A percentile compares a stretch with the other conserved stretches of the same genome.
Conservation (phyloP, 1,284 basidiomycete genomes). For the Lentinus polychrous region DNA sequence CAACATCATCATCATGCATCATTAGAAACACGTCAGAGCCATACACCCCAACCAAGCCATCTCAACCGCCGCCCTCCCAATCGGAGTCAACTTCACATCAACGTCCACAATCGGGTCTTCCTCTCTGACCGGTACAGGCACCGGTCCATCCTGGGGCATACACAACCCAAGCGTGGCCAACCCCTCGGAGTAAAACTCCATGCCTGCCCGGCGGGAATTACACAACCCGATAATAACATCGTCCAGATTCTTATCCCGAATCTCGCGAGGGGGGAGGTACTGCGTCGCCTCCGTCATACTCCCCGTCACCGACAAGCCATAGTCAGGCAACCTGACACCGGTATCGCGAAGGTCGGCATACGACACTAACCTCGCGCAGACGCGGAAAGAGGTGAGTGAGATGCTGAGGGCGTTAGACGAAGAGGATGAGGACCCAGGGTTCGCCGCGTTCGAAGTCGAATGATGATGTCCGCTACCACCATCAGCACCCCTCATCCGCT, state of each 20-base stretch:
- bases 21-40: conserved; percentile 60
- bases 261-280: conserved; percentile 27
- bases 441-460: conserved; percentile 26
- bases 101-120: conserved; percentile 33
- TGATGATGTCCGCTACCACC: conserved; percentile 3
- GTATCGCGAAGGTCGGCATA: conserved; percentile 63
- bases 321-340: conserved; percentile 64
- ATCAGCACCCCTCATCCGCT: conserved; percentile 23
- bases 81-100: conserved; percentile 49
- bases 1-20: background rate
- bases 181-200: conserved; percentile 67
- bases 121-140: conserved; percentile 24
- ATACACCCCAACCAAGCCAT: conserved; percentile 78
- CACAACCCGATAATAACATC: conserved; percentile 54
- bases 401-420: conserved; percentile 31
- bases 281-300: conserved; percentile 52
- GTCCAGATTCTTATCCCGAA: conserved; percentile 26
- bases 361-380: conserved; percentile 58
- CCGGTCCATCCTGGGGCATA: conserved; percentile 22
- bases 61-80: conserved; percentile 71
- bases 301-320: conserved; percentile 60
- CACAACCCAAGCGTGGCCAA: conserved; percentile 62
- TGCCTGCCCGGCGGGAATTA: conserved; percentile 50
- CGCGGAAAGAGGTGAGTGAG: conserved; percentile 53
- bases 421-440: conserved; percentile 24